Base-by-base conservation (phyloP, 805 yeast genomes). In the Kazachstania taianensis region DNA sequence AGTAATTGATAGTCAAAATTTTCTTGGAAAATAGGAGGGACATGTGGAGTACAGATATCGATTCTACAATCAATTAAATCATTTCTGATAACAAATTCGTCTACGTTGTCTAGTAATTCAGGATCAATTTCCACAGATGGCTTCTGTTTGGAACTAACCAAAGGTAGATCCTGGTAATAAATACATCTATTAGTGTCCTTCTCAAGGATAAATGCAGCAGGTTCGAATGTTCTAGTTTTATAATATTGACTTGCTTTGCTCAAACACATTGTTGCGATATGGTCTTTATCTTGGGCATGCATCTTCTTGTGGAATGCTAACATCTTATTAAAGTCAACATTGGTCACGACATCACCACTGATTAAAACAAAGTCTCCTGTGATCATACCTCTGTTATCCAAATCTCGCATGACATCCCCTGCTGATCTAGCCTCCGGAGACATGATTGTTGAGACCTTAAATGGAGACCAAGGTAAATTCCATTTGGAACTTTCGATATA, bases 331-430 rank as follows among this genome's bases (percentile, higher is more conserved):
- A 89, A 75, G 50, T 86, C 92, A 39, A 92, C 70, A 51, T 92
- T 92, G 28, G 95, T 81, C n/a, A 92, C 84, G 14, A 89, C 94
- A 57, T 92, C 98, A 42, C 98, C 98, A 7, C 94, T 76, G 22
- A 92, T 82, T 25, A 92, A 67, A 38, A 92, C 63, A 51, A 92
- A 92, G 59, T 92, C 98, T 10, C 94, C 87, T 1, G 82, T 75
- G 35, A 92, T 83, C 39, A 89, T 64, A 5, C 96, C 96, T 48
- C 94, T 69, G 41, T 83, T 78, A 57, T 92, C 98, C 40, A 92
- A 65, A 53, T 89, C 97, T 57, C 98, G 72, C 94, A 92, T 83
- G 15, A 94, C 94, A 62, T 92, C 98, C 46, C 98, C 98, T 8
- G 89, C 94, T 19, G 94, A 82, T 57, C 87, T 66, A 8, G 92